A percentile compares a stretch with the other conserved stretches of the same genome.
These are phyloP conservation scores for Butyriboletus loyo DNA, from an alignment of 768 basidiomycete species.

Conservation along the genomic window DNA sequence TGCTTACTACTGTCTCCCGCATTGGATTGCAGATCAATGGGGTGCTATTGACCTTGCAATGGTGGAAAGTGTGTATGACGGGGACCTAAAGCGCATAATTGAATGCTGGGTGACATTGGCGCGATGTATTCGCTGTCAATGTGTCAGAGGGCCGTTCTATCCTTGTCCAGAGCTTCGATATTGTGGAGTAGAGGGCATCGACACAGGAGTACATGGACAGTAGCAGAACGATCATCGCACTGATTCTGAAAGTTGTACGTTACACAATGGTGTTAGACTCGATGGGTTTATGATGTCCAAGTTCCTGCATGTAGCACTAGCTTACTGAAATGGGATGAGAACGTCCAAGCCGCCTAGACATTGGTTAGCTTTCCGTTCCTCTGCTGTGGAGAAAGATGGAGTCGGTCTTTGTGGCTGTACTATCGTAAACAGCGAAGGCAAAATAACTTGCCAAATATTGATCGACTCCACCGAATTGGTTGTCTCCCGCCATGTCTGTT, in stretches of 20 bases:
- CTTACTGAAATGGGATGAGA: not conserved
- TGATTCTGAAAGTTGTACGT: not conserved
- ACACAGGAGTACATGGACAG: not conserved
- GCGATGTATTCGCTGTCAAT: not conserved
- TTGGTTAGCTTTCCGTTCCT: no score
- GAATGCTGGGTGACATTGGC: not conserved
- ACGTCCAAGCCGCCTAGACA: not conserved
- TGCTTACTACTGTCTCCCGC: not conserved
- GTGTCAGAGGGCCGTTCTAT: not conserved
- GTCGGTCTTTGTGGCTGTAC: no score
- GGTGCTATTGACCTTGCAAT: no score
- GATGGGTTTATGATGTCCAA: not conserved
- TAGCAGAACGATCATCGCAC: not conserved
- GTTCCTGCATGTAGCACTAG: no score
- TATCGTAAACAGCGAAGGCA: no score
- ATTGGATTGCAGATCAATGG: not conserved
- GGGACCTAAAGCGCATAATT: not conserved
- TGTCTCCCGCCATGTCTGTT: constrained; percentile 85
- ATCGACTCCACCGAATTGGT: not conserved
- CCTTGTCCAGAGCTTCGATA: not conserved
- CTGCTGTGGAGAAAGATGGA: not conserved
- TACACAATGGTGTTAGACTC: not conserved
- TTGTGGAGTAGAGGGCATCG: not conserved
- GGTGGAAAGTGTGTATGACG: not conserved
- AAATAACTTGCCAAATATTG: no score